Conservation (phyloP, 225 moss, liverwort and hornwort genomes). For the Polytrichum formosum region DNA sequence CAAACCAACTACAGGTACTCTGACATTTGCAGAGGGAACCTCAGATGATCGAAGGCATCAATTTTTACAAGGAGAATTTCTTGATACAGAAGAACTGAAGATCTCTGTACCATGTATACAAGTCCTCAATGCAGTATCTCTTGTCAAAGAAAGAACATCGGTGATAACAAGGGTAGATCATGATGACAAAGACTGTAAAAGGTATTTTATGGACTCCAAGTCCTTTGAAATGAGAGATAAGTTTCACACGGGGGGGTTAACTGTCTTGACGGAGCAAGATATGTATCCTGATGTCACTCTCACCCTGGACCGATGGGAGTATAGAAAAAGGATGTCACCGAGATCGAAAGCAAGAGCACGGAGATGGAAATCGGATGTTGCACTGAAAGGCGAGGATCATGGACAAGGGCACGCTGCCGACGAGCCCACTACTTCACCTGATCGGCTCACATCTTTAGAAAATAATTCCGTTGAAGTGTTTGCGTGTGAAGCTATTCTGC, state of each 20-base stretch:
- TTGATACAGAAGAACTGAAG: conserved; percentile 1
- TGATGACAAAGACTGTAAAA: background rate
- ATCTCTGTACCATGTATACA: conserved; percentile 7
- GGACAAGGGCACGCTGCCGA: conserved; percentile 24
- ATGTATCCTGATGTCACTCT: conserved; percentile 51
- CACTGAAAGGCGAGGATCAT: conserved; percentile 39
- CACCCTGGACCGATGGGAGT: conserved; percentile 49
- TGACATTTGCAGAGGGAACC: conserved; percentile 3
- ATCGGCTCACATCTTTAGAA: conserved; percentile 4
- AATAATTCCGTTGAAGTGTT: conserved; percentile 21
- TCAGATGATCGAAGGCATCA: background rate
- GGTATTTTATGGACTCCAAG: background rate
- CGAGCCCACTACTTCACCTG: conserved; percentile 24
- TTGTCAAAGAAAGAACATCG: background rate
- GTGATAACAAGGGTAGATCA: background rate
- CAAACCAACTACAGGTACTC: background rate
- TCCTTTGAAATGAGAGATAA: background rate
- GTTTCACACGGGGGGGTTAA: conserved; percentile 7
- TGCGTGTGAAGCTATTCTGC: conserved; percentile 19
- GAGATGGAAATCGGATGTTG: conserved; percentile 58
- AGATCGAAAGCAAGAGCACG: conserved; percentile 59
- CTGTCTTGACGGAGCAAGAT: conserved; percentile 34
- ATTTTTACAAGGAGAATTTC: background rate
- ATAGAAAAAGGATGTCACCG: conserved; percentile 44
- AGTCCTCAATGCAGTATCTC: background rate